These are phyloP conservation scores for Parathielavia hyrcaniae DNA, from an alignment of 495 filamentous ascomycete species.

Conservation along the genomic window DNA sequence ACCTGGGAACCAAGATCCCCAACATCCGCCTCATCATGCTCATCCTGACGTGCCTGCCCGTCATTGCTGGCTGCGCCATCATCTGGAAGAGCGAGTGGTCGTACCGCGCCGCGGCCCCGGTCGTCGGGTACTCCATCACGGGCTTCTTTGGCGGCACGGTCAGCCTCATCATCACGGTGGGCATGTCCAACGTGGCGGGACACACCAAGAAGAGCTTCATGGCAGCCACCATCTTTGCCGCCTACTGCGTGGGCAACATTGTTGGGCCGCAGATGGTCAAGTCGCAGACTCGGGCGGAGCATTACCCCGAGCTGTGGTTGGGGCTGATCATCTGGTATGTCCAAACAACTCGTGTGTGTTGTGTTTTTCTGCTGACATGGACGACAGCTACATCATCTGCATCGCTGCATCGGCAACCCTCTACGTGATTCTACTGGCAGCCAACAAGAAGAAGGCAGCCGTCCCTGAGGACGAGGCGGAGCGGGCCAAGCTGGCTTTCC, in stretches of 20 bases:
- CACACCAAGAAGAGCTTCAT: slow-evolving; percentile 73
- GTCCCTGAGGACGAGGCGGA: slow-evolving; percentile 53
- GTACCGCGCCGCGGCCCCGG: slow-evolving; percentile 54
- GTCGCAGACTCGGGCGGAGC: slow-evolving; percentile 51
- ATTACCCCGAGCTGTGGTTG: slow-evolving; percentile 66
- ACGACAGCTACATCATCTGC: slow-evolving; percentile 58
- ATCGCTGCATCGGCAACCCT: slow-evolving; percentile 50
- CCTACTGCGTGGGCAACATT: slow-evolving; percentile 66
- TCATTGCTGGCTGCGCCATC: slow-evolving; percentile 66
- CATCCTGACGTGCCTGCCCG: slow-evolving; percentile 58
- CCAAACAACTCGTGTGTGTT: background rate
- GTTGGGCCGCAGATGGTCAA: slow-evolving; percentile 66
- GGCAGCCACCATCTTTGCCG: slow-evolving; percentile 65
- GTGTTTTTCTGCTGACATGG: background rate
- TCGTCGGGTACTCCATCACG: slow-evolving; percentile 62
- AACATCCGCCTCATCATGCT: slow-evolving; percentile 62
- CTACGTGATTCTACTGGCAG: slow-evolving; percentile 51
- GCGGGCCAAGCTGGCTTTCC: slow-evolving; percentile 58
- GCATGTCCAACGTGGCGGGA: slow-evolving; percentile 68
- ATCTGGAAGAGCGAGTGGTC: slow-evolving; percentile 68
- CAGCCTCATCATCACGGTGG: slow-evolving; percentile 58
- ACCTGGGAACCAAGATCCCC: slow-evolving; percentile 50
- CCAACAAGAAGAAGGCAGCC: slow-evolving; percentile 46
- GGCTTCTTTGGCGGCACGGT: slow-evolving; percentile 65
- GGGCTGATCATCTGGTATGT: slow-evolving; percentile 63